Conservation (phyloP, 139 green algal species). For the Pleodorina starrii region DNA sequence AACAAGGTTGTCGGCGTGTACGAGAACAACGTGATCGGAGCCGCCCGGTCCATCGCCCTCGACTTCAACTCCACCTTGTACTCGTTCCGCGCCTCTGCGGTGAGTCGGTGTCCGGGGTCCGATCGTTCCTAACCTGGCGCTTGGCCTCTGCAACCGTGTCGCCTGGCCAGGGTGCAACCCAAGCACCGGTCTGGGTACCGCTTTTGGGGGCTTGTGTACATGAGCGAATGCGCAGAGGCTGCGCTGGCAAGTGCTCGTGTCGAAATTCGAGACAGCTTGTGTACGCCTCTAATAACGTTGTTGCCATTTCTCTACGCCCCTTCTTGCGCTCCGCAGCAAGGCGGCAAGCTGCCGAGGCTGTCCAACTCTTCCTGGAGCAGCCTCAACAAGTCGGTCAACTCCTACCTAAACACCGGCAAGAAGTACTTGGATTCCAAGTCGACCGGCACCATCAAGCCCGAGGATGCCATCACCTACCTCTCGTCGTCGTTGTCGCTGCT, state of each 20-base stretch:
- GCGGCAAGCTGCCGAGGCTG: background rate
- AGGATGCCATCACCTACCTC: background rate
- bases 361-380: background rate
- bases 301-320: background rate
- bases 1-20: background rate
- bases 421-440: background rate
- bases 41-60: background rate
- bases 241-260: no score
- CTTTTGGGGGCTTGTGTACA: no score
- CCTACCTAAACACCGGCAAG: background rate
- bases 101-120: background rate
- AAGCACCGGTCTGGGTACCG: no score
- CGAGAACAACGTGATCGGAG: background rate
- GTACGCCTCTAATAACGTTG: no score
- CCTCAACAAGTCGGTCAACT: background rate
- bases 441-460: conserved; percentile 2
- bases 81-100: background rate
- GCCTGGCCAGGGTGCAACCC: no score
- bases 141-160: no score
- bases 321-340: background rate
- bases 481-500: background rate
- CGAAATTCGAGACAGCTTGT: no score
- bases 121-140: no score
- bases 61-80: conserved; percentile 15
- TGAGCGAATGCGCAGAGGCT: no score